A percentile compares a stretch with the other conserved stretches of the same genome.
Evolutionary conservation across 148 eudicot species (phyloP).

Genomic region (Rhododendron vialii): DNA sequence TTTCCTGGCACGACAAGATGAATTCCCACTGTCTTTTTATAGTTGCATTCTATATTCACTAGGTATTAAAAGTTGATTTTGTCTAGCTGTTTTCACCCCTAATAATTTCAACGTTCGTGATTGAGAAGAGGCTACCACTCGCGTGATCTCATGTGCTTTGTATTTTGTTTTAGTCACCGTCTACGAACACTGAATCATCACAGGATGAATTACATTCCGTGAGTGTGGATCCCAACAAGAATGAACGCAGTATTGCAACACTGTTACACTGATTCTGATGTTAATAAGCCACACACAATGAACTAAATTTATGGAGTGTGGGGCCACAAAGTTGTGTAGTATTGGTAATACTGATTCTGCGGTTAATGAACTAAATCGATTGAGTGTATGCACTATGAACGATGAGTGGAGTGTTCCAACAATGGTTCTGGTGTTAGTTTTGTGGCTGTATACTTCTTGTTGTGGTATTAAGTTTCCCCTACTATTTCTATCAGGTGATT

Average conservation of each 20-base stretch:
- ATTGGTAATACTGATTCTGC: not conserved
- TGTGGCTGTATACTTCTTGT: not conserved
- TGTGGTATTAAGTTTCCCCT: not conserved
- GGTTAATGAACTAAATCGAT: not conserved
- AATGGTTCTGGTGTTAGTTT: not conserved
- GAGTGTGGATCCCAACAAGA: not conserved
- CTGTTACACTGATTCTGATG: not conserved
- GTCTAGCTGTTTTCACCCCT: not conserved
- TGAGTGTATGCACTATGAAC: not conserved
- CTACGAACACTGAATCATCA: not conserved
- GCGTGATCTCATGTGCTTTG: not conserved
- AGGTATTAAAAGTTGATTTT: not conserved
- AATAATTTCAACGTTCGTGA: not conserved
- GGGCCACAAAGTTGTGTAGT: not conserved
- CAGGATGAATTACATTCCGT: not conserved
- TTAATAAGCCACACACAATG: not conserved
- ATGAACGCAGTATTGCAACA: not conserved
- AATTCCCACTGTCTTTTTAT: not conserved
- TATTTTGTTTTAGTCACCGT: not conserved
- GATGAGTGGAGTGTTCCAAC: not conserved
- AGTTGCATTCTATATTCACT: not conserved
- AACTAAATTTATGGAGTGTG: not conserved
- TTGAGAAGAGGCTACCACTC: not conserved
- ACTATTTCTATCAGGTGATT: constrained; percentile 35
- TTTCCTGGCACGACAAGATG: not conserved